Base-by-base conservation (phyloP, 1,284 basidiomycete genomes). In the Schizophyllum amplum region DNA sequence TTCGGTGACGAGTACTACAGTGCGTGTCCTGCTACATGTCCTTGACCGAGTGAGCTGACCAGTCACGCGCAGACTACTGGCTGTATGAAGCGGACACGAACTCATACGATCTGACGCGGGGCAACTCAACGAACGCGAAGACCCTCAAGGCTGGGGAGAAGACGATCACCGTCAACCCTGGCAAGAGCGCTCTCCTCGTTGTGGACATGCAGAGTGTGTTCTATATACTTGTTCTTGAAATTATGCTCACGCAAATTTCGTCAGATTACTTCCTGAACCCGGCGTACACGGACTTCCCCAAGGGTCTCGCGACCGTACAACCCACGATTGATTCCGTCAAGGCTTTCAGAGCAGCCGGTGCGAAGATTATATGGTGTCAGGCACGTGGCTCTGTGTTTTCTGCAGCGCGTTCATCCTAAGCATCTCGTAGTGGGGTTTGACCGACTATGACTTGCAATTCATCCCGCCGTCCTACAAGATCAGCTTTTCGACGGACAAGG, bases 181-280 rank as follows among this genome's bases (percentile, higher is more conserved):
- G 20, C 15, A 22, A 50, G 48, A 24, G 48, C 48, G 24, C 21
- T 9, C 48, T 50, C 20, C 13, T 22, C 23, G 74, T 87, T 27
- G 76, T 87, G 58, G 86, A 87, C 65, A 87, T 87, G 86, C 85
- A 66, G 87, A 87, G 85, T 86, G 63, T 60, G 75, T n/a, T n/a
- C n/a, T n/a, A n/a, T n/a, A n/a, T n/a, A n/a, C n/a, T n/a, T 33
- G 21, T 47, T 26, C 20, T 25, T 47, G 33, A 20, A 21, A 25
- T 20, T 25, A 6, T 51, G 21, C 33, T 27, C 21, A 48, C 52
- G 23, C 4, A 23, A 27, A 47, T 57, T n/a, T 56, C 58, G 49
- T 1, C 24, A 57, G 84, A 83, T 70, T 86, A 77, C 69, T 86
- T 87, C 68, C 71, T 87, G 47, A 82, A 87, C 66, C 81, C 83